Conservation (phyloP, 192 early-diverging fungal genomes). For the Backusella sp. region DNA sequence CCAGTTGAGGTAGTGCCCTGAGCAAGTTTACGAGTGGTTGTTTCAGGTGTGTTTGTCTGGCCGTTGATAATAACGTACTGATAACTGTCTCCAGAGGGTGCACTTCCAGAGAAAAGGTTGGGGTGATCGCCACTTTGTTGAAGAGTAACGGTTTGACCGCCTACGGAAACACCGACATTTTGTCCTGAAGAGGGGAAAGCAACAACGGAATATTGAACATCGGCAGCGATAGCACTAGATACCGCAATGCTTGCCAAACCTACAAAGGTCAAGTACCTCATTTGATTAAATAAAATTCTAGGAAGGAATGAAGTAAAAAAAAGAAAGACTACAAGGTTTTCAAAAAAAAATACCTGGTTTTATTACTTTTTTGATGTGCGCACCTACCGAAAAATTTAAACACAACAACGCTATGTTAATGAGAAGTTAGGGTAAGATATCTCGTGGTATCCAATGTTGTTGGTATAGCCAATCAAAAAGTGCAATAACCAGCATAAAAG, state of each 20-base stretch:
- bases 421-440: not conserved
- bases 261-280: slow-evolving; percentile 21
- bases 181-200: slow-evolving; percentile 27
- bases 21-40: slow-evolving; percentile 22
- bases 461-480: not conserved
- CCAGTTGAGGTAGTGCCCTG: slow-evolving; percentile 30
- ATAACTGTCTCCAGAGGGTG: slow-evolving; percentile 26
- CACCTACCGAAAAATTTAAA: not conserved
- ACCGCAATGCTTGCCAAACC: slow-evolving; percentile 17
- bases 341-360: not conserved
- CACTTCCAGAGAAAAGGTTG: slow-evolving; percentile 30
- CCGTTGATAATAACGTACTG: slow-evolving; percentile 31
- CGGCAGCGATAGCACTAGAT: slow-evolving; percentile 14
- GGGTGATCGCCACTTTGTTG: slow-evolving; percentile 9
- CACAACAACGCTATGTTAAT: not conserved
- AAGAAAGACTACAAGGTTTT: not conserved
- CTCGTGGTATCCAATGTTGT: not conserved
- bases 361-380: not conserved
- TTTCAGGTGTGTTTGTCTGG: slow-evolving; percentile 18
- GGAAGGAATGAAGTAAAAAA: not conserved
- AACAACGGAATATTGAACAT: slow-evolving; percentile 36
- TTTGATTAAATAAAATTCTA: not conserved
- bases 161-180: slow-evolving; percentile 30
- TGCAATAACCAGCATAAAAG: not conserved
- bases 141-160: slow-evolving; percentile 28